phyloP scores from a whole-genome alignment of 2,329 filamentous ascomycete species.

The Dothiorella sarmentorum region DNA sequence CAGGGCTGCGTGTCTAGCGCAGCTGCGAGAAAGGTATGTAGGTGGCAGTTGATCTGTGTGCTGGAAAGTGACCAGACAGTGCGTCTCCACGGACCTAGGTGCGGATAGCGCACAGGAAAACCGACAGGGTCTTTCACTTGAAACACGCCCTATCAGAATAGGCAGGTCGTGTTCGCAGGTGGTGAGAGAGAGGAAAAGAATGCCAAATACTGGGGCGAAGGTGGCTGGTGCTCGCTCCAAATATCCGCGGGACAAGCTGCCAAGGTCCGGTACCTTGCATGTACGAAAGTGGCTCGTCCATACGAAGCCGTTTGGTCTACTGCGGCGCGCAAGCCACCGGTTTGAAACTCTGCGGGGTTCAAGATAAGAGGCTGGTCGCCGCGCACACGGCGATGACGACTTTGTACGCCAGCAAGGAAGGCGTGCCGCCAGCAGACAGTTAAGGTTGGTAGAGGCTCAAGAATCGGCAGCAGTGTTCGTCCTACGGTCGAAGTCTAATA shows the following conservation, averaged over 20 bases:
- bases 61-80: neutral
- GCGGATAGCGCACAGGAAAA: neutral
- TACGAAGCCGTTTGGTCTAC: neutral
- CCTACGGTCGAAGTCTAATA: constrained; percentile 3
- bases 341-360: no score
- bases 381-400: neutral
- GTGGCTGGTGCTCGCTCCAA: constrained; percentile 8
- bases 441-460: constrained; percentile 12
- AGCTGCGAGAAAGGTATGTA: neutral
- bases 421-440: neutral
- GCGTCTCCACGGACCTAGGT: neutral
- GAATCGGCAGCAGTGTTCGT: neutral
- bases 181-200: neutral
- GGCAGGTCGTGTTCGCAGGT: neutral
- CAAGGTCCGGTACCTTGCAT: constrained; percentile 5
- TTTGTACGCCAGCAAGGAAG: neutral
- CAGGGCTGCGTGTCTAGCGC: neutral
- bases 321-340: no score
- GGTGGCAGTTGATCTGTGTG: constrained; percentile 7
- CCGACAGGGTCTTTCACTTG: neutral
- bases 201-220: neutral
- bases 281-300: constrained; percentile 10
- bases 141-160: constrained; percentile 3
- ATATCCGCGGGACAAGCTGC: neutral
- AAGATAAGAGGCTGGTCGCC: neutral